Percentiles rank a stretch among this genome's conserved stretches.
These are phyloP conservation scores for Hymenoscyphus occultus DNA, from an alignment of 2,329 filamentous ascomycete species.

Conservation along the genomic window DNA sequence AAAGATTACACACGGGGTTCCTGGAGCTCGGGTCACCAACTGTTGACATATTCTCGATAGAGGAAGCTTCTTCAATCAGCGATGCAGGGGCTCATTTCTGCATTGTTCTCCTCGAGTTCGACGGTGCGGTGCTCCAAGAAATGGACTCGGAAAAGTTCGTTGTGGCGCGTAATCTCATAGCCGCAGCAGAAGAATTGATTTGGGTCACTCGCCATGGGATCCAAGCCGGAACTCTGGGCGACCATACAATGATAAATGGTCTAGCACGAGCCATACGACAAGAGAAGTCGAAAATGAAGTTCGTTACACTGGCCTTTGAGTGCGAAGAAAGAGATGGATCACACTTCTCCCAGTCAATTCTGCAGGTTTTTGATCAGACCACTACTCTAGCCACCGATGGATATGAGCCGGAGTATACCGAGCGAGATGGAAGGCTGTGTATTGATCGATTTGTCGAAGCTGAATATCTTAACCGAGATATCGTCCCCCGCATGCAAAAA, in stretches of 20 bases:
- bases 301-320: neutral
- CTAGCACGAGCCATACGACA: neutral
- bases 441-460: neutral
- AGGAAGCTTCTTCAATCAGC: neutral
- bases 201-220: neutral
- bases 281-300: neutral
- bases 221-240: neutral
- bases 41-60: neutral
- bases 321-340: neutral
- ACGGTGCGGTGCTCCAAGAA: neutral
- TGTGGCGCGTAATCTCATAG: neutral
- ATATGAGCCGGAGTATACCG: neutral
- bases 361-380: neutral
- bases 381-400: neutral
- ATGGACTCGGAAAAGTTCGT: neutral
- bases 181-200: neutral
- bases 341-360: neutral
- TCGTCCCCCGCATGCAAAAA: slow-evolving; percentile 7
- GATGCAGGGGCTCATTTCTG: neutral
- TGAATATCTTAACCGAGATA: slow-evolving; percentile 8
- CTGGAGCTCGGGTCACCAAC: neutral
- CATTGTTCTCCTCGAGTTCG: neutral
- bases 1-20: neutral
- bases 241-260: neutral
- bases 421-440: neutral